Base-by-base conservation (phyloP, 495 filamentous ascomycete genomes). In the Penicillium manginii region DNA sequence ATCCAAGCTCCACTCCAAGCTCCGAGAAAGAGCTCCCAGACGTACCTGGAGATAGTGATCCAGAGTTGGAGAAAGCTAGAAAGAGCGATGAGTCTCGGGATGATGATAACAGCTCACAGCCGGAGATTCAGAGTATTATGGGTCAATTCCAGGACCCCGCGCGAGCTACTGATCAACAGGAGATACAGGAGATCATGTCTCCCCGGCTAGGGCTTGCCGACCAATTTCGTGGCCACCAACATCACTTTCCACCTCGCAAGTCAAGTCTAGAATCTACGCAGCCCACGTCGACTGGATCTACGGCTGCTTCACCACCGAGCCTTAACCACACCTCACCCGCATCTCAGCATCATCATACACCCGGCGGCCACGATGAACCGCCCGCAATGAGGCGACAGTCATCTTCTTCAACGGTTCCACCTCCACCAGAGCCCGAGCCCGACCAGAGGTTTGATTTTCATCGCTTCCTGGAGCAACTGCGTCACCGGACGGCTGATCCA, bases 381-480 rank as follows among this genome's bases (percentile, higher is more conserved):
- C 83, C 86, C 5, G 81, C 62, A 19, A 60, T 66, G 61, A 73
- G 62, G n/a, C 73, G 75, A 55, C 85, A 89, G 52, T 72, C 74
- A 40, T 78, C 76, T 21, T 67, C 73, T 14, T 78, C 76, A 9
- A 74, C 76, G 7, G 55, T 73, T 32, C 88, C 88, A 21, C 93
- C 92, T 2, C 88, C 88, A 22, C 96, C 96, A 5, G 92, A 96
- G 58, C 92, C 92, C 0, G 93, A 97, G 68, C 86, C 92, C 21
- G 83, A 91, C 52, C 83, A 96, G 46, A 91, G 94, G 1, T 99
- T 99, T 69, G 94, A 99, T 75, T 99, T 99, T 67, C 96, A 98
- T 73, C 85, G 94, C 7, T 99, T 99, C 66, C 74, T 99, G 52
- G 93, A 96, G 65, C 94, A 99, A 68, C 79, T 99, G 26, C 87